Percentiles rank a stretch among this genome's conserved stretches.
These are phyloP conservation scores for Erodium moschatum DNA, from an alignment of 441 rosid genomes.

Conservation along the genomic window DNA sequence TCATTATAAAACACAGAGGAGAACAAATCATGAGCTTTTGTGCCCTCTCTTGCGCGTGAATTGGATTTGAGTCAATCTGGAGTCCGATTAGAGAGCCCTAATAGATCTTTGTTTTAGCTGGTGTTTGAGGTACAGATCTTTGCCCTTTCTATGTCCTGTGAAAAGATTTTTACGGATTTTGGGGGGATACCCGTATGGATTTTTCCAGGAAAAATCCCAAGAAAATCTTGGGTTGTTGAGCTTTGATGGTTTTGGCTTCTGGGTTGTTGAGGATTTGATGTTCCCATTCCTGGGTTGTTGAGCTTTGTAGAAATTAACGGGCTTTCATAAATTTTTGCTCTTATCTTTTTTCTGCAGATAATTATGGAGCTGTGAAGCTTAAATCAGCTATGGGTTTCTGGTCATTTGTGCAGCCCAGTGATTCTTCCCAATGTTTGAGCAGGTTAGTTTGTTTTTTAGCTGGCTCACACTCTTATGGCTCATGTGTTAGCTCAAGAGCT, in stretches of 20 bases:
- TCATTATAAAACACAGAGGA: background rate
- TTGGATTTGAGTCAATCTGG: background rate
- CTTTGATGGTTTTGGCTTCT: background rate
- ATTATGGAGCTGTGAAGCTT: background rate
- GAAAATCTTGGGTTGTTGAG: background rate
- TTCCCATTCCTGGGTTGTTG: background rate
- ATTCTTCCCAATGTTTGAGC: background rate
- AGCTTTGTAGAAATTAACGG: background rate
- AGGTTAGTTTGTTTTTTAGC: background rate
- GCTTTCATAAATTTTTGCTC: background rate
- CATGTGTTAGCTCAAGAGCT: background rate
- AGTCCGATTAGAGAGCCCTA: background rate
- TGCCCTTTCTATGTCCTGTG: background rate
- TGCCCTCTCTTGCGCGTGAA: background rate
- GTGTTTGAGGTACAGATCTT: background rate
- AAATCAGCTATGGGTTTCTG: background rate
- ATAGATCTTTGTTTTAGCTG: background rate
- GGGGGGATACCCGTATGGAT: background rate
- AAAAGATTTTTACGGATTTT: background rate
- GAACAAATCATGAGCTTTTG: background rate
- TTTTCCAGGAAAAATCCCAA: background rate
- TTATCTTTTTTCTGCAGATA: background rate
- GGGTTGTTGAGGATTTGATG: background rate
- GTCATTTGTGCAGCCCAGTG: background rate
- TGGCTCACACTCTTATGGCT: background rate